Evolutionary conservation across 176 grass and related monocot species (phyloP).

Genomic region (Phoenix roebelenii): DNA sequence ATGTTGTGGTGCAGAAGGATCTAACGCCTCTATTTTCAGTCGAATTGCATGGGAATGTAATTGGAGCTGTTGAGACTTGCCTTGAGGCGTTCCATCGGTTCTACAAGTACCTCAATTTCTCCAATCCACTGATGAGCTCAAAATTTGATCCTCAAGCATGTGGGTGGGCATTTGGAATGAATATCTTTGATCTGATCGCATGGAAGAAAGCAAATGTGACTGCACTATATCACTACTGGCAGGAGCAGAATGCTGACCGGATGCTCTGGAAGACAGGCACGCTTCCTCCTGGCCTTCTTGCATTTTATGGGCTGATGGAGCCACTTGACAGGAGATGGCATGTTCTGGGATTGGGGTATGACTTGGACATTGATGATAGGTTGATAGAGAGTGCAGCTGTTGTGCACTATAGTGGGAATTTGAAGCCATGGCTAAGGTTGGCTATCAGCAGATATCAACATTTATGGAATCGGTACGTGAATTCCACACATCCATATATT

Average conservation of each 20-base stretch:
- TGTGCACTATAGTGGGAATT: constrained; percentile 15
- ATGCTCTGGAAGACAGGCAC: constrained; percentile 19
- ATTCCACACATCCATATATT: background rate
- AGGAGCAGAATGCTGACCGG: constrained; percentile 8
- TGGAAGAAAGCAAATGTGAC: constrained; percentile 18
- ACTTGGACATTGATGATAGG: constrained; percentile 14
- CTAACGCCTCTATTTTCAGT: constrained; percentile 20
- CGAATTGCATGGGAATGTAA: constrained; percentile 17
- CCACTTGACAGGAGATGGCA: constrained; percentile 18
- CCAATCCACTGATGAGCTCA: constrained; percentile 9
- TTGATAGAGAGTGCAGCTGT: constrained; percentile 12
- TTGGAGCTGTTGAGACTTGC: constrained; percentile 18
- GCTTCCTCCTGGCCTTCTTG: constrained; percentile 13
- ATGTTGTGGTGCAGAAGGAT: constrained; percentile 22
- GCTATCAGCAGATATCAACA: constrained; percentile 8
- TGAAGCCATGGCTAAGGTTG: constrained; percentile 20
- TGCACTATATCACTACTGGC: constrained; percentile 17
- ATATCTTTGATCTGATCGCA: constrained; percentile 16
- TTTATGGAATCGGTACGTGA: constrained; percentile 8
- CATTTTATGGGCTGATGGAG: constrained; percentile 20
- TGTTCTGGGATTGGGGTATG: constrained; percentile 18
- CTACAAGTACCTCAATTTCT: constrained; percentile 17
- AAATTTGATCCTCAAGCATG: constrained; percentile 23
- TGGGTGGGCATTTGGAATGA: constrained; percentile 24
- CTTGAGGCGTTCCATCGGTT: constrained; percentile 17